Evolutionary conservation across 2,329 filamentous ascomycete species (phyloP).

Genomic region (Epichloe coenophiala): DNA sequence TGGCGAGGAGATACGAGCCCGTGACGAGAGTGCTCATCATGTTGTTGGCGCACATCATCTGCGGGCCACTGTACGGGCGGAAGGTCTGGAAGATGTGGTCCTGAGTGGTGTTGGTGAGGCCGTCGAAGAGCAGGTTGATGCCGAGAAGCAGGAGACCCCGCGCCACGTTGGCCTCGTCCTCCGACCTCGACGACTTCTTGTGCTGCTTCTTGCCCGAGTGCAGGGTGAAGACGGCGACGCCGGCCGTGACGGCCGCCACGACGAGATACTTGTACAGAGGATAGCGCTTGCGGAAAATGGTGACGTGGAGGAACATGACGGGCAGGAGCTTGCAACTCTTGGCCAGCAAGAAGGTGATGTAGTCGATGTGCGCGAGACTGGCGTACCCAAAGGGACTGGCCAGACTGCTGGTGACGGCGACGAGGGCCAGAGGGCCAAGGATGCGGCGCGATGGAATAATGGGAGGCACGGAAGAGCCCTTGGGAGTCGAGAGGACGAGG

Average conservation of each 20-base stretch:
- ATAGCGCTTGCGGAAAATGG: constrained; percentile 77
- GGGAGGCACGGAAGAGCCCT: constrained; percentile 31
- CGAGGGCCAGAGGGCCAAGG: constrained; percentile 64
- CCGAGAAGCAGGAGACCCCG: constrained; percentile 76
- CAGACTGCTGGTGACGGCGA: constrained; percentile 76
- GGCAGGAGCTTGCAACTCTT: constrained; percentile 98
- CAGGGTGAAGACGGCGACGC: constrained; percentile 89
- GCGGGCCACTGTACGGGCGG: constrained; percentile 71
- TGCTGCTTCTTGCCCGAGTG: constrained; percentile 49
- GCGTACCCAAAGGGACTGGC: constrained; percentile 95
- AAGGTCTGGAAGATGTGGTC: constrained; percentile 82
- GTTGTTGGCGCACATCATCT: constrained; percentile 99
- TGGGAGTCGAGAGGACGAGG: constrained; percentile 50
- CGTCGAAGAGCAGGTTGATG: constrained; percentile 90
- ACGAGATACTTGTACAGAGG: constrained; percentile 95
- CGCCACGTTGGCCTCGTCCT: constrained; percentile 43
- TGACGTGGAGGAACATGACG: constrained; percentile 93
- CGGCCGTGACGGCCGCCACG: constrained; percentile 77
- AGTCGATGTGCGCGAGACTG: constrained; percentile 84
- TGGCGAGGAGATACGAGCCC: constrained; percentile 58
- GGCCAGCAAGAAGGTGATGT: constrained; percentile 92
- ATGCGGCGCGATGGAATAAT: constrained; percentile 70
- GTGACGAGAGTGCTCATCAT: constrained; percentile 73
- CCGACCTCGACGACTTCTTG: constrained; percentile 27
- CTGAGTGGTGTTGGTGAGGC: constrained; percentile 90